Evolutionary conservation across 2,329 filamentous ascomycete species (phyloP).

Genomic region (Talaromyces piceae): DNA sequence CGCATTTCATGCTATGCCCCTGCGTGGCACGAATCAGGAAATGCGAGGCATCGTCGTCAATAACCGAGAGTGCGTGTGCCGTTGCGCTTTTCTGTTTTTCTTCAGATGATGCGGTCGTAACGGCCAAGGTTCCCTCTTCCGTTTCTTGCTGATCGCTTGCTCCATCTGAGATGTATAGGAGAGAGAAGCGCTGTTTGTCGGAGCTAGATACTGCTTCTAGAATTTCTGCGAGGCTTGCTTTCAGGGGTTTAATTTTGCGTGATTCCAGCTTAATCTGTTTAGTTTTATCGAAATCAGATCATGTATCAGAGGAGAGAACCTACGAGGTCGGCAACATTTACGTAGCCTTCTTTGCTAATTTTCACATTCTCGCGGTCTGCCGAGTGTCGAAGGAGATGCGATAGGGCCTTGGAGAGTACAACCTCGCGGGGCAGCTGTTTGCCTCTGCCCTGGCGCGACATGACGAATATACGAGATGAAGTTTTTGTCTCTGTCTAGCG

Average conservation of each 20-base stretch:
- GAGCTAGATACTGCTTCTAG: conserved; percentile 61
- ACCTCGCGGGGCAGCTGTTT: conserved; percentile 21
- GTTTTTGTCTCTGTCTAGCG: neutral
- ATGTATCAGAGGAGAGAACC: conserved; percentile 15
- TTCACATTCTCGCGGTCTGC: conserved; percentile 53
- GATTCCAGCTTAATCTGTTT: conserved; percentile 44
- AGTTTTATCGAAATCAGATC: neutral
- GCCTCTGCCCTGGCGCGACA: conserved; percentile 5
- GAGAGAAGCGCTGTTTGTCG: conserved; percentile 84
- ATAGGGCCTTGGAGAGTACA: conserved; percentile 35
- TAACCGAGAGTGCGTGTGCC: conserved; percentile 28
- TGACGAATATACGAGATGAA: neutral
- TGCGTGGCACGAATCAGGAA: conserved; percentile 94
- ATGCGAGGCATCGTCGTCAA: conserved; percentile 48
- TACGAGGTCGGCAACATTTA: conserved; percentile 53
- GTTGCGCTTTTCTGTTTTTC: conserved; percentile 27
- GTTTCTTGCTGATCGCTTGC: no score
- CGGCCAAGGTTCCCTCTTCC: conserved; percentile 5
- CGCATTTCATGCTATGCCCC: conserved; percentile 73
- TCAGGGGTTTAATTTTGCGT: conserved; percentile 57
- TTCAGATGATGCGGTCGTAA: conserved; percentile 21
- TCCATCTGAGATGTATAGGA: conserved; percentile 50
- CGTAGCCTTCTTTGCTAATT: conserved; percentile 53
- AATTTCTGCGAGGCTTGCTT: conserved; percentile 70
- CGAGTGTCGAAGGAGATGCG: conserved; percentile 51